Percentiles rank a stretch among this genome's conserved stretches.
phyloP scores from a whole-genome alignment of 768 basidiomycete species.

The Boletellus emodensis region DNA sequence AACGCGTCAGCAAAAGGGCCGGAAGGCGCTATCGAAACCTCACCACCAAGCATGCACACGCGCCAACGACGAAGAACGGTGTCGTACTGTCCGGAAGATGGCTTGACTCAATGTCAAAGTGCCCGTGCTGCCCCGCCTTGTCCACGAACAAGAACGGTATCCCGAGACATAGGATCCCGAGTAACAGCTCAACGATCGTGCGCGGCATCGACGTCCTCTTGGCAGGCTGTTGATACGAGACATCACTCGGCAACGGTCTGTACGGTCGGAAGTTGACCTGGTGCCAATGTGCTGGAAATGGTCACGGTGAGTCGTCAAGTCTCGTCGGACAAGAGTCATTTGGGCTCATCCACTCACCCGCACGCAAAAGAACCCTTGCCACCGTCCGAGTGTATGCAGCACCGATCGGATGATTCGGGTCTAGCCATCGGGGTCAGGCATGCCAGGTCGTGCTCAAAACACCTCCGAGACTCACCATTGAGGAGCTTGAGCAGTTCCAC shows the following conservation, averaged over 20 bases:
- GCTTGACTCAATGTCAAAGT: constrained; percentile 56
- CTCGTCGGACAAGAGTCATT: too few relatives aligned
- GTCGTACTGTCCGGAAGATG: constrained; percentile 43
- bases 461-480: constrained; percentile 21
- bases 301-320: not conserved
- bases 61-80: constrained; percentile 61
- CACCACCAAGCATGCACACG: constrained; percentile 62
- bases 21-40: constrained; percentile 47
- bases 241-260: constrained; percentile 60
- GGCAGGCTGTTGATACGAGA: constrained; percentile 28
- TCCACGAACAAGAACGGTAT: constrained; percentile 74
- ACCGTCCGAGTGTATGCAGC: constrained; percentile 60
- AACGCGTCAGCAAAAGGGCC: not conserved
- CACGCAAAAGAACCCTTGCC: constrained; percentile 63
- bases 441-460: not conserved
- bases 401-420: constrained; percentile 20
- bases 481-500: constrained; percentile 67
- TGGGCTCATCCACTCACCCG: constrained; percentile 41
- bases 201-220: constrained; percentile 42
- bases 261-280: constrained; percentile 66
- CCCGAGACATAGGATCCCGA: constrained; percentile 67
- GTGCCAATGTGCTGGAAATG: constrained; percentile 54
- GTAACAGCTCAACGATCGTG: constrained; percentile 51
- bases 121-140: constrained; percentile 41
- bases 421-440: constrained; percentile 9